Percentiles rank a stretch among this genome's conserved stretches.
These are phyloP conservation scores for Ramichloridium luteum DNA, from an alignment of 2,329 filamentous ascomycete genomes.

Conservation along the genomic window DNA sequence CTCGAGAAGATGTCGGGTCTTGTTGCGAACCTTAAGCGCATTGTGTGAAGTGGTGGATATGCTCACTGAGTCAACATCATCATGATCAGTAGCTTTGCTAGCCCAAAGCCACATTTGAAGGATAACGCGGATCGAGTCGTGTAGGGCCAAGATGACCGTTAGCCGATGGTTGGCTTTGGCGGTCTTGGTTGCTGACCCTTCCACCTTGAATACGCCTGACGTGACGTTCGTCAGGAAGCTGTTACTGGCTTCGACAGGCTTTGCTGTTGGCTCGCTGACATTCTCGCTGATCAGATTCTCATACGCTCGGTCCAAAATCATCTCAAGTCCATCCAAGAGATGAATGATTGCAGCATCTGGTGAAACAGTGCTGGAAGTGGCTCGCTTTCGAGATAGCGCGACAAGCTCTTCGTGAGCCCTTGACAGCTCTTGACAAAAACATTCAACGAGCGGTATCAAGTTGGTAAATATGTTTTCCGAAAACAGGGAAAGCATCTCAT, in stretches of 20 bases:
- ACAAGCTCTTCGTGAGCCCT: conserved; percentile 60
- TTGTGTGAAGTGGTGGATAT: conserved; percentile 76
- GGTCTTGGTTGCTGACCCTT: conserved; percentile 56
- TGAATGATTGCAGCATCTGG: conserved; percentile 19
- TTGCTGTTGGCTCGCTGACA: conserved; percentile 52
- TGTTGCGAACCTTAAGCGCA: conserved; percentile 78
- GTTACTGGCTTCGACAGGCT: conserved; percentile 63
- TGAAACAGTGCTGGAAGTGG: conserved; percentile 5
- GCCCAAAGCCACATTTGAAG: conserved; percentile 94
- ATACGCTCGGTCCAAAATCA: conserved; percentile 76
- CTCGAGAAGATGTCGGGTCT: conserved; percentile 75
- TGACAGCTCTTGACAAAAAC: conserved; percentile 67
- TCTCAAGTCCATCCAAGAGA: conserved; percentile 83
- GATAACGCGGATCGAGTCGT: conserved; percentile 86
- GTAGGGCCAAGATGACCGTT: conserved; percentile 89
- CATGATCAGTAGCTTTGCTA: conserved; percentile 47
- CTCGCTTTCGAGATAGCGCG: conserved; percentile 39
- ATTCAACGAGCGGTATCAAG: conserved; percentile 80
- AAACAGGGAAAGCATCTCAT: conserved; percentile 73
- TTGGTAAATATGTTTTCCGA: conserved; percentile 78
- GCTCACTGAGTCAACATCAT: conserved; percentile 51
- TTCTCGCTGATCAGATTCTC: conserved; percentile 70
- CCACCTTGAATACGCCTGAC: conserved; percentile 74
- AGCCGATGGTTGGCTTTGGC: conserved; percentile 85
- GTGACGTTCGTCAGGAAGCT: conserved; percentile 93